Evolutionary conservation across 345 rosid species (phyloP).

Genomic region (Salix koriyanagi): DNA sequence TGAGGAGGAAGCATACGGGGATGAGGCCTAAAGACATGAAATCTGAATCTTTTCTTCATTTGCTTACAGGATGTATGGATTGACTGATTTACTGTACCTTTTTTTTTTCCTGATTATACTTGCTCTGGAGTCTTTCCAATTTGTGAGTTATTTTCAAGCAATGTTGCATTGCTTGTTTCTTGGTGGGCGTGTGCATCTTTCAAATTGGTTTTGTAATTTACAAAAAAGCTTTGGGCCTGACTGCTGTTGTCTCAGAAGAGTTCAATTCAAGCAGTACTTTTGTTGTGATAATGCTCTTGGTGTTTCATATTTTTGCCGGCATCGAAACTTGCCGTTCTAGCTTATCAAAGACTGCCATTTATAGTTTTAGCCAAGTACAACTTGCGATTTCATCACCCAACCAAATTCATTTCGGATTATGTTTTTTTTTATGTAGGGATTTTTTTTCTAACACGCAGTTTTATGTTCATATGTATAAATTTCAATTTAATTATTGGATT

Average conservation of each 20-base stretch:
- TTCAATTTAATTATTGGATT: too few relatives aligned
- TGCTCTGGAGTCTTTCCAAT: not conserved
- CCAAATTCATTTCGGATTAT: too few relatives aligned
- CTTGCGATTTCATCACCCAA: too few relatives aligned
- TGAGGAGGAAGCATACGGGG: constrained; percentile 43
- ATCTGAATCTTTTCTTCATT: not conserved
- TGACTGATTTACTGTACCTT: not conserved
- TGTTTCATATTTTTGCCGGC: not conserved
- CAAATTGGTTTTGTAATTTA: not conserved
- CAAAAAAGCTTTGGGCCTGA: not conserved
- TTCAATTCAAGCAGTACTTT: not conserved
- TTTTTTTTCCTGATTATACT: not conserved
- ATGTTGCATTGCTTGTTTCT: not conserved
- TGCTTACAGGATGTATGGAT: not conserved
- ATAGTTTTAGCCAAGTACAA: too few relatives aligned
- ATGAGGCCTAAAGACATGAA: constrained; percentile 28
- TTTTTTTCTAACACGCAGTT: too few relatives aligned
- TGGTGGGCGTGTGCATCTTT: not conserved
- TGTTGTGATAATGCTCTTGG: not conserved
- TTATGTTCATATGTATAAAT: too few relatives aligned
- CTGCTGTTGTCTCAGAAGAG: not conserved
- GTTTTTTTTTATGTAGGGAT: too few relatives aligned
- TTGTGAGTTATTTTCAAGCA: not conserved
- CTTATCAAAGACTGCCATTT: too few relatives aligned
- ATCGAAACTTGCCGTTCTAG: not conserved